Percentiles rank a stretch among this genome's conserved stretches.
Conservation (phyloP, 1,284 basidiomycete species). For the Boletus hoseneyae region DNA sequence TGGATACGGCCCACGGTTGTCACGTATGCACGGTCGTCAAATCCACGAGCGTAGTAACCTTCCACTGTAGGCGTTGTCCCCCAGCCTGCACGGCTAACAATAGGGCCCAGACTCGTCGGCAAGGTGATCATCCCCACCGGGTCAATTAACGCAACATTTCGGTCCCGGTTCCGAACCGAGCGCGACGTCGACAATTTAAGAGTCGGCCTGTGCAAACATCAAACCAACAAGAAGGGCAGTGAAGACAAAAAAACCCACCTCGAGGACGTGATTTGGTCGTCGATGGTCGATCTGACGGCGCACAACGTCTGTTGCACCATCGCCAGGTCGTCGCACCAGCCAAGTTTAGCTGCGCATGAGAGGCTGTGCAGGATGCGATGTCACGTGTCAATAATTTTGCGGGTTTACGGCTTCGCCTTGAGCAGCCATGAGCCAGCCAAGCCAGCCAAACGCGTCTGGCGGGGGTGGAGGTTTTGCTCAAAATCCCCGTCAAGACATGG, state of each 20-base stretch:
- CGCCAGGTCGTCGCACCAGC: conserved; percentile 6
- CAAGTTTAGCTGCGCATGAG: too few relatives aligned
- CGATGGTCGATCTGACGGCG: too few relatives aligned
- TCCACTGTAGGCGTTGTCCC: conserved; percentile 35
- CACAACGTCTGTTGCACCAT: conserved; percentile 2
- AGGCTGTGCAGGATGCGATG: conserved; percentile 11
- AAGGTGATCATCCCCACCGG: conserved; percentile 29
- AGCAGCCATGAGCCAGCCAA: conserved; percentile 31
- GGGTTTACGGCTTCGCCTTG: conserved; percentile 17
- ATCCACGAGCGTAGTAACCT: conserved; percentile 45
- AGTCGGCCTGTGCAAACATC: not conserved
- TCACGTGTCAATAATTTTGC: conserved; percentile 16
- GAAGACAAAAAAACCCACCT: too few relatives aligned
- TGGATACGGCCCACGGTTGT: conserved; percentile 39
- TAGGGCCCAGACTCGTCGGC: conserved; percentile 32
- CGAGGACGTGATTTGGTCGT: too few relatives aligned
- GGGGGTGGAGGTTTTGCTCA: conserved; percentile 32
- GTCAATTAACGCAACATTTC: conserved; percentile 23
- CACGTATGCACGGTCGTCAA: conserved; percentile 35
- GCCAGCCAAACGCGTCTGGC: conserved; percentile 20
- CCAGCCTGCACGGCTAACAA: conserved; percentile 34
- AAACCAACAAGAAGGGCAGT: too few relatives aligned
- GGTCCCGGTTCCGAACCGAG: conserved; percentile 21
- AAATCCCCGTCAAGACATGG: conserved; percentile 63
- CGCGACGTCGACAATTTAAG: conserved; percentile 1